Percentiles rank a stretch among this genome's conserved stretches.
Conservation (phyloP, 306 rosid species). For the Rosa persica region DNA sequence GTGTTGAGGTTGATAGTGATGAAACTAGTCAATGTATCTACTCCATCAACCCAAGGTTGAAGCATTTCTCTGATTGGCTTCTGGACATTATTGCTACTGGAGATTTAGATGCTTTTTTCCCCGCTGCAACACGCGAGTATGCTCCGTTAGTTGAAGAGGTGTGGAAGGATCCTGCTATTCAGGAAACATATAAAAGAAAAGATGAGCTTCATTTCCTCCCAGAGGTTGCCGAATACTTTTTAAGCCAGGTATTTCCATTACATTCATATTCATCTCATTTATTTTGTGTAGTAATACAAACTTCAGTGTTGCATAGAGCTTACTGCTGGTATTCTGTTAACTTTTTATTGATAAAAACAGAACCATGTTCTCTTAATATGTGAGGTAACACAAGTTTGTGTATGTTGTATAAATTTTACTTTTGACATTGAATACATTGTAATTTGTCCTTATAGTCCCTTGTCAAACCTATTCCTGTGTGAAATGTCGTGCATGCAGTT, state of each 20-base stretch:
- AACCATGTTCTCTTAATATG: background rate
- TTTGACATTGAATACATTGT: background rate
- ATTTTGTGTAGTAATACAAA: background rate
- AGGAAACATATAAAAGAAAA: slow-evolving; percentile 87
- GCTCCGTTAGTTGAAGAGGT: slow-evolving; percentile 98
- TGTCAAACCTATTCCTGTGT: background rate
- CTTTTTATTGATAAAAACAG: background rate
- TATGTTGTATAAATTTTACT: background rate
- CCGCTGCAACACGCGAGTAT: slow-evolving; percentile 98
- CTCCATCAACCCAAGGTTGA: slow-evolving; percentile 90
- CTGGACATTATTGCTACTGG: slow-evolving; percentile 97
- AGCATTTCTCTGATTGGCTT: slow-evolving; percentile 98
- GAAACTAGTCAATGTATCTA: slow-evolving; percentile 55
- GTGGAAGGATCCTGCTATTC: slow-evolving; percentile 96
- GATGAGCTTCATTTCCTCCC: slow-evolving; percentile 94
- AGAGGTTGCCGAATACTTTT: slow-evolving; percentile 84
- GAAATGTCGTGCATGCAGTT: background rate
- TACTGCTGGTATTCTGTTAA: background rate
- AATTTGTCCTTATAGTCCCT: background rate
- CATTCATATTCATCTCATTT: background rate
- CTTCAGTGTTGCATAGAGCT: background rate
- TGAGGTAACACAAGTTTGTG: background rate
- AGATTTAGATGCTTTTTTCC: slow-evolving; percentile 97
- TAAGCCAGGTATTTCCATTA: slow-evolving; percentile 66
- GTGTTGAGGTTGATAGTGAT: slow-evolving; percentile 39